Conservation (phyloP, 2,329 filamentous ascomycete species). For the Aspergillus texensis region DNA sequence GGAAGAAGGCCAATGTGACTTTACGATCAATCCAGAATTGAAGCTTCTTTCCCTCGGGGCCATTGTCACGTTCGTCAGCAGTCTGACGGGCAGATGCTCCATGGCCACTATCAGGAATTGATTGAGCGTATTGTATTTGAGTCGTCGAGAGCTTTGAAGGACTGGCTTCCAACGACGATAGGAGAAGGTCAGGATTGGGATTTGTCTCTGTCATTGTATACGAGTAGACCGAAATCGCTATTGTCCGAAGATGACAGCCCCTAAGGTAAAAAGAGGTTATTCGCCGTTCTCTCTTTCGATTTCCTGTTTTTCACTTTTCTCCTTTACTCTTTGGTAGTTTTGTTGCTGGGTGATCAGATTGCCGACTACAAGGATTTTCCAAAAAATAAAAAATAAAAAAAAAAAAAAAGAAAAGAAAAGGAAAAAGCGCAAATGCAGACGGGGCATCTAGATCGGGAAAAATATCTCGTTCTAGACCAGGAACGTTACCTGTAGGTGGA, state of each 20-base stretch:
- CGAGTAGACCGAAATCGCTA: neutral
- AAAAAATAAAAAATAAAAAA: too few relatives aligned
- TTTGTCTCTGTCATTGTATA: neutral
- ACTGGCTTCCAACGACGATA: neutral
- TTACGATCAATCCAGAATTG: neutral
- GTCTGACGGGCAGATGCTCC: neutral
- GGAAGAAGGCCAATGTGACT: neutral
- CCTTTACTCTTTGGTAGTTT: too few relatives aligned
- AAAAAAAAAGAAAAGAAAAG: too few relatives aligned
- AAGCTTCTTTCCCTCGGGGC: neutral
- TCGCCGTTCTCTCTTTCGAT: too few relatives aligned
- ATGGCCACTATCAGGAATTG: neutral
- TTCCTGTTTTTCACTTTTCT: too few relatives aligned
- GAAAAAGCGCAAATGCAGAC: too few relatives aligned
- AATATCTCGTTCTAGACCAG: too few relatives aligned
- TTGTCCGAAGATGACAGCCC: neutral
- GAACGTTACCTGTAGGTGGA: too few relatives aligned
- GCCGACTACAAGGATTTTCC: too few relatives aligned
- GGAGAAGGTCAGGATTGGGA: neutral
- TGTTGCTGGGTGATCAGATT: too few relatives aligned
- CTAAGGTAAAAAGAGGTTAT: too few relatives aligned
- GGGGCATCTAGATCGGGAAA: too few relatives aligned
- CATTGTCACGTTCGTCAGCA: neutral
- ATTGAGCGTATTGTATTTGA: neutral
- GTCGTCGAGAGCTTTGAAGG: neutral